Evolutionary conservation across 306 rosid genomes (phyloP), one percentile per base, ranked within the genome.

Genomic region (Sesbania bispinosa): DNA sequence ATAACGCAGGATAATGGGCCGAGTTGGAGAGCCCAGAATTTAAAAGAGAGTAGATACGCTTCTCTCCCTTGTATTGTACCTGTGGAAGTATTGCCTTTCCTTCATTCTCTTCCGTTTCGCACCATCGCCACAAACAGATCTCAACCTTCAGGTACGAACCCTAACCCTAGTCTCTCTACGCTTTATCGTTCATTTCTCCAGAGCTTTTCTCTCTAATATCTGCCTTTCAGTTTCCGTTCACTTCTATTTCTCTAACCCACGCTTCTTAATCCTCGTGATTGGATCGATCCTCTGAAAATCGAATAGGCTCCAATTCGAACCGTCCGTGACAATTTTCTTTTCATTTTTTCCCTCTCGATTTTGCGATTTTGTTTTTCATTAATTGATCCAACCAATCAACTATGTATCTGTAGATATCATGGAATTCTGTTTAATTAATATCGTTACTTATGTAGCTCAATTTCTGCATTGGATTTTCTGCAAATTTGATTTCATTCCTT

Each of bases 61-160:
- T 38, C 11, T 50, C 14, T 8, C 10, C 33, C 19, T 9, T 53
- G 10, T 15, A 1, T 18, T 46, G 26, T 6, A 29, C 6, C 1
- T 7, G 24, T 14, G 24, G 21, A 62, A 41, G 2, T 50, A 21
- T 29, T 38, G 54, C 18, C 9, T 57, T 43, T 55, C 47, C 11
- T 4, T 24, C 11, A 20, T 48, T 43, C n/a, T 7, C 59, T 57
- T 71, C 35, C 61, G 43, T 42, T 52, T 65, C 26, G 29, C 10
- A 36, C 2, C 35, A 16, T 62, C 59, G 14, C 30, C 29, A 10
- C 71, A 16, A 46, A 46, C 4, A 23, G 79, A 81, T 81, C 85
- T 66, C 24, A 10, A 41, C 20, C 45, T 29, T 76, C 82, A 77
- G 82, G 85, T 82, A 82, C 35, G 19, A 71, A 48, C 76, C 81